These are phyloP conservation scores for Smallanthus sonchifolius DNA, from an alignment of 129 eudicot genomes.

Conservation along the genomic window DNA sequence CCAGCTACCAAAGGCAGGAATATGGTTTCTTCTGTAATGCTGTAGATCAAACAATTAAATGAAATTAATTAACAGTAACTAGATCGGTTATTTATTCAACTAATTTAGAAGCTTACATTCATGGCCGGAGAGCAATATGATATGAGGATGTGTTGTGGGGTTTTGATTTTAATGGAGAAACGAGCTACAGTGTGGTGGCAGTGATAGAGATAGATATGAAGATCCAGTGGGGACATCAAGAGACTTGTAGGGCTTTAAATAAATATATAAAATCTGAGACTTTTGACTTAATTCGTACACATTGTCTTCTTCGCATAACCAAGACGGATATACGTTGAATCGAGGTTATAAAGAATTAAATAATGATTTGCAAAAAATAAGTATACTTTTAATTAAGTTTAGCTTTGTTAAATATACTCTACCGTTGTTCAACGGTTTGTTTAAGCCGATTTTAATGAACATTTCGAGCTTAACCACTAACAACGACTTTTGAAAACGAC, in stretches of 20 bases:
- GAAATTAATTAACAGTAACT: neutral
- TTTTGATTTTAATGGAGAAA: slow-evolving; percentile 3
- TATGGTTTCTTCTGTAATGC: slow-evolving; percentile 52
- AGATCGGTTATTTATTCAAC: neutral
- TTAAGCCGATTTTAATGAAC: no score
- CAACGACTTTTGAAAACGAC: no score
- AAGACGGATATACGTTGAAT: neutral
- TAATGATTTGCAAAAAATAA: neutral
- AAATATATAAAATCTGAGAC: neutral
- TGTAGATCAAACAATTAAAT: neutral
- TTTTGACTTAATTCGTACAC: neutral
- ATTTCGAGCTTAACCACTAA: no score
- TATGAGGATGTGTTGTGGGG: slow-evolving; percentile 19
- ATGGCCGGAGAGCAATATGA: neutral
- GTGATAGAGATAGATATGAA: slow-evolving; percentile 12
- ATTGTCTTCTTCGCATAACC: slow-evolving; percentile 16
- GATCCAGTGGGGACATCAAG: slow-evolving; percentile 23
- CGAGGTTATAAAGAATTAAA: neutral
- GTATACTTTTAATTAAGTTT: no score
- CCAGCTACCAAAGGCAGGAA: slow-evolving; percentile 92
- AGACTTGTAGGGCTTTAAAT: slow-evolving; percentile 6
- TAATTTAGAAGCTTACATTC: neutral
- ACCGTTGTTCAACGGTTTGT: neutral
- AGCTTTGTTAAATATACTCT: no score
- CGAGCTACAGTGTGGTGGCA: neutral